These are phyloP conservation scores for Rubus parviflorus DNA, from an alignment of 306 rosid genomes.

Conservation along the genomic window DNA sequence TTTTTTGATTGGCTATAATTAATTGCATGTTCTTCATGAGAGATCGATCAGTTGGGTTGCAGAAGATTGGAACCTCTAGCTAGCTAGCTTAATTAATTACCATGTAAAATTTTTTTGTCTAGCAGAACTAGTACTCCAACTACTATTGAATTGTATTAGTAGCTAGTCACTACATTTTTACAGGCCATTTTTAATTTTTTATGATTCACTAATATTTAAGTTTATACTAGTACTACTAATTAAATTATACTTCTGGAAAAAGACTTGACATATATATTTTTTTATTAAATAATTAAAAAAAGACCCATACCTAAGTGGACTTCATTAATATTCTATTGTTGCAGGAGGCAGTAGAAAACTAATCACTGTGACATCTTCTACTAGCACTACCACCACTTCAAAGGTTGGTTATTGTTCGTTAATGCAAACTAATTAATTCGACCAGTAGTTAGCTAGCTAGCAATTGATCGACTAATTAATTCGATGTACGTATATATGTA, in stretches of 20 bases:
- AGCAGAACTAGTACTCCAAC: conserved; percentile 18
- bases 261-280: neutral
- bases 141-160: neutral
- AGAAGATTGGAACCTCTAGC: conserved; percentile 3
- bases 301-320: conserved; percentile 18
- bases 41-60: conserved; percentile 4
- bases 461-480: neutral
- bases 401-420: conserved; percentile 54
- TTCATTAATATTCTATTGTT: conserved; percentile 45
- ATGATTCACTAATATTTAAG: no score
- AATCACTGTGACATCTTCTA: conserved; percentile 43
- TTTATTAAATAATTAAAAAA: neutral
- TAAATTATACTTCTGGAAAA: neutral
- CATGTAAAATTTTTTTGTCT: conserved; percentile 20
- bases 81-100: neutral
- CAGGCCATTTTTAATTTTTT: no score
- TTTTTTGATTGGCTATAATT: conserved; percentile 13
- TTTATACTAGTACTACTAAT: neutral
- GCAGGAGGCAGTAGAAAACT: conserved; percentile 81
- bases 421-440: neutral
- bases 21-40: conserved; percentile 9
- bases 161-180: no score
- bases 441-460: neutral
- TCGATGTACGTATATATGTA: conserved; percentile 13
- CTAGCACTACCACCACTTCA: conserved; percentile 36